These are phyloP conservation scores for Cerrena zonata DNA, from an alignment of 1,284 basidiomycete genomes.

Conservation along the genomic window DNA sequence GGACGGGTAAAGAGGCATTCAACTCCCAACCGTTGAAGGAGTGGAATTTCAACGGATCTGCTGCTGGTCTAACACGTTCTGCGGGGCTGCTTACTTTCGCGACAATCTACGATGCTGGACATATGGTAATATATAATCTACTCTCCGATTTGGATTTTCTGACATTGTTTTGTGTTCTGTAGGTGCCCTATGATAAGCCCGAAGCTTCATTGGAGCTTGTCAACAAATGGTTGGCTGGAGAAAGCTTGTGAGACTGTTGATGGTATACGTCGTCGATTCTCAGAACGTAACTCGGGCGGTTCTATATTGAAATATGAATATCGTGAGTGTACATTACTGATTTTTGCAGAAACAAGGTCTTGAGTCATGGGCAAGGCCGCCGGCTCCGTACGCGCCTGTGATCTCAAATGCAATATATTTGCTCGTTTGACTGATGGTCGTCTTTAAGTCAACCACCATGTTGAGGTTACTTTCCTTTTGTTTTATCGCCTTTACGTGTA, in stretches of 20 bases:
- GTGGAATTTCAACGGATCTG: slow-evolving; percentile 50
- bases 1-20: slow-evolving; percentile 52
- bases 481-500: background rate
- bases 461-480: background rate
- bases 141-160: background rate
- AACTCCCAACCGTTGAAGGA: slow-evolving; percentile 38
- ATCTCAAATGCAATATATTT: no score
- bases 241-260: slow-evolving; percentile 18
- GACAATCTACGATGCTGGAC: slow-evolving; percentile 53
- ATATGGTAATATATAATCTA: slow-evolving; percentile 52
- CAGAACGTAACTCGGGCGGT: no score
- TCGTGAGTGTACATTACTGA: no score
- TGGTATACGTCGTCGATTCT: no score
- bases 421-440: no score
- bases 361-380: no score
- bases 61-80: slow-evolving; percentile 51
- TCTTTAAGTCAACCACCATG: no score
- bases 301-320: no score
- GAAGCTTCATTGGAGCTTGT: slow-evolving; percentile 48
- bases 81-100: slow-evolving; percentile 57
- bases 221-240: slow-evolving; percentile 45
- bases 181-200: slow-evolving; percentile 63
- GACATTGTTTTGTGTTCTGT: background rate
- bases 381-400: no score
- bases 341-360: no score